Base-by-base conservation (phyloP, 352 stramenopile species). In the Globisporangium spiculum region DNA sequence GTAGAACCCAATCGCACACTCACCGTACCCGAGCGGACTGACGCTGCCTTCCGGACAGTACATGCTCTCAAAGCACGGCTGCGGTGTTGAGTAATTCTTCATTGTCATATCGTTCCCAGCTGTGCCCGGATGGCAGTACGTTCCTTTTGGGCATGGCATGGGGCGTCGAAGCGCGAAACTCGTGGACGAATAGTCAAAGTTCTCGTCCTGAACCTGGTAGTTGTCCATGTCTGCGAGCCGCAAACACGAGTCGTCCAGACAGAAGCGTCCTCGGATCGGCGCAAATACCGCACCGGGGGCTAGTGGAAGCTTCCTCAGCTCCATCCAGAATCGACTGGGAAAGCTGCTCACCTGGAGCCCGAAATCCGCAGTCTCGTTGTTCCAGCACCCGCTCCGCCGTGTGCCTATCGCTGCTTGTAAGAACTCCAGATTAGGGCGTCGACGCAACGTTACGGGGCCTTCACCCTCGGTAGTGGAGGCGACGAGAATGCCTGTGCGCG, bases 311-410 rank as follows among this genome's bases (percentile, higher is more conserved):
- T 95, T 74, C 41, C 97, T 91, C 24, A 90, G 70, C 70, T 99
- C 97, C 75, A 94, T 90, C 97, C 97, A 99, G 73, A 99, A 97
- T 38, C 90, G 85, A 18, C 79, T 88, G 38, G 93, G 90, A 16
- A 79, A 72, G 1, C 72, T 65, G 52, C 90, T 98, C 30, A 96
- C 68, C 74, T 99, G 96, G 12, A 99, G 76, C 6, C 96, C 97
- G 72, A 98, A 98, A 65, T 99, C 96, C 27, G 88, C 68, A 2
- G 96, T 99, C 54, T 86, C 88, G 73, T 99, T 99, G 62, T 96
- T 93, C 88, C 97, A 99, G 70, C 97, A 99, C 3, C 85, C 92
- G 24, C 81, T 88, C 36, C 86, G 90, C 3, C 94, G 73, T 1
- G 87, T 80, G 6, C 93, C 92, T 26, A 98, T 66, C 38, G 64